Evolutionary conservation across 768 basidiomycete species (phyloP), one percentile per base, ranked within the genome.

Genomic region (Tricholoma matsutake): DNA sequence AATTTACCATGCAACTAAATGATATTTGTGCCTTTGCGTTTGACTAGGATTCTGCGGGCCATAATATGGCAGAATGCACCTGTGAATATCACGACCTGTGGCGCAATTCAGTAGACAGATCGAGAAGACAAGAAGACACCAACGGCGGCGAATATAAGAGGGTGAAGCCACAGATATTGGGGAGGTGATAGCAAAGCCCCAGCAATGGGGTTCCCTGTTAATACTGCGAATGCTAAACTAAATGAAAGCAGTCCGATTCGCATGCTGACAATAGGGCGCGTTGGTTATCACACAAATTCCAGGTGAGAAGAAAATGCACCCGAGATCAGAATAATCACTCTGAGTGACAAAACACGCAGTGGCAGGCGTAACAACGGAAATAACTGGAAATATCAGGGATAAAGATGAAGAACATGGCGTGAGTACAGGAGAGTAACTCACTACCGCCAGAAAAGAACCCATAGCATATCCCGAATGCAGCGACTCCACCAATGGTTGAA

Each of bases 361-460:
- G 56, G 76, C 74, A 57, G 79, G 76, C 20, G 77, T 74, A 61
- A 71, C 68, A 56, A 80, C 63, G 41, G 78, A 79, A 28, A 81
- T 70, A 57, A 75, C 81, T 82, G 54, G 22, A 29, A 43, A 63
- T 55, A 59, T 25, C 18, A 2, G 34, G 10, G 20, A 25, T 20
- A 6, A 22, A 11, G 1, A 54, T 57, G 13, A 64, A 34, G 14
- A 39, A 29, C 41, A 54, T 6, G 4, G 51, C 18, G 2, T 13
- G 25, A 37, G 43, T 18, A 16, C 22, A 29, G 6, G 45, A 13
- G 29, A 16, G 3, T 18, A 22, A 73, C 78, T 60, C 62, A 83
- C 82, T 76, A 68, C 79, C 81, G 37, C 83, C 83, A 41, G 82
- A 81, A 68, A 83, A 83, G 69, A 83, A 83, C 0, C 84, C 84